Conservation (phyloP, 805 yeast genomes). For the Cyberlindnera sargentensis region DNA sequence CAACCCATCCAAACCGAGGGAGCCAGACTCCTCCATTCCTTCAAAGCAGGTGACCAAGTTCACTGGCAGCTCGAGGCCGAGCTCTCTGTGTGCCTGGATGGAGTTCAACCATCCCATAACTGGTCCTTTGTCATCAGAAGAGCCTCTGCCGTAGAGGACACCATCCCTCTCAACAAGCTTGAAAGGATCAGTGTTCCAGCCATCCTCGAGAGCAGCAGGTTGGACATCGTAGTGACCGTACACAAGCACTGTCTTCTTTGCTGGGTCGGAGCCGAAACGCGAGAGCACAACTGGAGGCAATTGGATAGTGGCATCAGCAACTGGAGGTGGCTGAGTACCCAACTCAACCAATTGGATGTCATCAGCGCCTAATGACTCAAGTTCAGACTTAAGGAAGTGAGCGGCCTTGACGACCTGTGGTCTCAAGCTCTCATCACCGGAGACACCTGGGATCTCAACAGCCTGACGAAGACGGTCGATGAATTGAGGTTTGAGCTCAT, state of each 20-base stretch:
- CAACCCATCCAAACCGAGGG: conserved; percentile 81
- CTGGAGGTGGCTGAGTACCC: conserved; percentile 92
- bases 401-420: conserved; percentile 90
- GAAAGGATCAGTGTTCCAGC: conserved; percentile 95
- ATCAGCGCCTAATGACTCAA: conserved; percentile 65
- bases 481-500: conserved; percentile 68
- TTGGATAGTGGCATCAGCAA: conserved; percentile 52
- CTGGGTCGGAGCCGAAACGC: conserved; percentile 73
- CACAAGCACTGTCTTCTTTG: conserved; percentile 80
- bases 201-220: conserved; percentile 89
- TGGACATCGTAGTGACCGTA: conserved; percentile 99
- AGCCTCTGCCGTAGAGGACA: conserved; percentile 83
- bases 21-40: conserved; percentile 99
- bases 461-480: conserved; percentile 70
- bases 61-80: conserved; percentile 86
- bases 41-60: conserved; percentile 90
- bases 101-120: conserved; percentile 95
- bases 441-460: conserved; percentile 92
- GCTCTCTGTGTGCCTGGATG: conserved; percentile 80
- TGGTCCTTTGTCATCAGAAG: conserved; percentile 98
- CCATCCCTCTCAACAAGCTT: conserved; percentile 60
- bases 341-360: conserved; percentile 78
- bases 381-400: conserved; percentile 64
- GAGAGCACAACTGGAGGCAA: conserved; percentile 96
- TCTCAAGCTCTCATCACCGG: conserved; percentile 83